Percentiles rank a stretch among this genome's conserved stretches.
Evolutionary conservation across 2,329 filamentous ascomycete genomes (phyloP).

Genomic region (Pseudogymnoascus sp.): DNA sequence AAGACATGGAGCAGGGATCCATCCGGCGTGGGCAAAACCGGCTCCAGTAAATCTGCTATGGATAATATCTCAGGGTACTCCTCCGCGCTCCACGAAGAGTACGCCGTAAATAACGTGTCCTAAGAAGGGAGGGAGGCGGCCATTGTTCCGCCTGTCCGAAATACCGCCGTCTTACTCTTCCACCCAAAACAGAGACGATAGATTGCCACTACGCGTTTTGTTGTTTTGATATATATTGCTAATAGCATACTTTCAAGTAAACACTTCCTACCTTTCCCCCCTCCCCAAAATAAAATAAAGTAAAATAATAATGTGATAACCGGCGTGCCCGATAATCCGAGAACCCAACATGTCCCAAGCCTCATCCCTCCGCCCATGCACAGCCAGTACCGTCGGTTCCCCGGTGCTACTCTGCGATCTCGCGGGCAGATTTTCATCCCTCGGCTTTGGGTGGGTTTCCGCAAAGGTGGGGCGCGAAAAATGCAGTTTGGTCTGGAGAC

Average conservation of each 20-base stretch:
- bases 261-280: neutral
- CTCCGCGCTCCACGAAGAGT: neutral
- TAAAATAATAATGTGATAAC: too few species aligned
- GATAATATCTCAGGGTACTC: neutral
- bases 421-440: conserved; percentile 2
- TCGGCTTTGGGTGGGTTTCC: conserved; percentile 2
- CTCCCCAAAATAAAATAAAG: neutral
- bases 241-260: neutral
- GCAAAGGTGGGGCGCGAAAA: conserved; percentile 5
- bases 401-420: neutral
- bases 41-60: neutral
- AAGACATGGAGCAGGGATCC: neutral
- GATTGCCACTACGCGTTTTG: neutral
- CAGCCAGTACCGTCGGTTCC: neutral
- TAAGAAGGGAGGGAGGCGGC: too few species aligned
- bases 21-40: neutral
- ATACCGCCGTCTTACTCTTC: neutral
- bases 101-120: neutral
- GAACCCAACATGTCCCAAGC: neutral
- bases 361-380: neutral
- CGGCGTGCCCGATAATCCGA: neutral
- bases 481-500: conserved; percentile 9
- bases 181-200: neutral
- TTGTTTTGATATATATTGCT: too few species aligned
- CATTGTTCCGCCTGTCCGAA: conserved; percentile 3